Base-by-base conservation (phyloP, 257 asterid genomes). In the Solanum pennellii region DNA sequence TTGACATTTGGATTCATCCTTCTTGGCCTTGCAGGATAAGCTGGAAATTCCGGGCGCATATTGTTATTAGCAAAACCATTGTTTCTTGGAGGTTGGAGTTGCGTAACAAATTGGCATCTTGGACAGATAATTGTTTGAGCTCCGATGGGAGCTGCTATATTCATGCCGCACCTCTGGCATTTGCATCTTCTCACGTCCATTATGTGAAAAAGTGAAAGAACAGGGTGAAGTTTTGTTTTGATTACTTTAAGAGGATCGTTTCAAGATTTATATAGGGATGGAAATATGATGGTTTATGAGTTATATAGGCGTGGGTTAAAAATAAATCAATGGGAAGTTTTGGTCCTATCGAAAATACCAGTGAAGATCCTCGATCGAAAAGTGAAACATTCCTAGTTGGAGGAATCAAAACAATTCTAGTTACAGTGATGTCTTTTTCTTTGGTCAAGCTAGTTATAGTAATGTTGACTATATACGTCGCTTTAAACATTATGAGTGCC, bases 101-200 rank as follows among this genome's bases (percentile, higher is more conserved):
- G n/a, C 35, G 89, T 90, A 73, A 88, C 69, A n/a, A 37, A 71
- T 47, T 79, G 84, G 84, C 98, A 95, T 47, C 90, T 73, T 12
- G 94, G 93, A 75, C 98, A 94, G 52, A n/a, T 39, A 20, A 92
- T 41, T 79, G 87, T 39, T 77, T 90, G 93, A 75, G 94, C 91
- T 20, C 88, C 92, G 21, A 87, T 65, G 29, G 93, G 93, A 76
- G 91, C 93, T 20, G 77, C 45, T 65, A 91, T 86, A 15, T 59
- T 87, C 88, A 66, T 72, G 71, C 93, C 87, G 77, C 98, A 95
- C 92, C 93, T 72, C 68, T 84, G 90, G 92, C 98, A 95, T 87
- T 65, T 68, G 56, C 89, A 85, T 89, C 88, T 89, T 87, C 89
- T 91, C 16, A 90, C 88, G 44, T 89, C 93, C 98, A 94, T 94